A percentile compares a stretch with the other conserved stretches of the same genome.
These are phyloP conservation scores for Epicoccum nigrum DNA, from an alignment of 2,329 filamentous ascomycete genomes.

Conservation along the genomic window DNA sequence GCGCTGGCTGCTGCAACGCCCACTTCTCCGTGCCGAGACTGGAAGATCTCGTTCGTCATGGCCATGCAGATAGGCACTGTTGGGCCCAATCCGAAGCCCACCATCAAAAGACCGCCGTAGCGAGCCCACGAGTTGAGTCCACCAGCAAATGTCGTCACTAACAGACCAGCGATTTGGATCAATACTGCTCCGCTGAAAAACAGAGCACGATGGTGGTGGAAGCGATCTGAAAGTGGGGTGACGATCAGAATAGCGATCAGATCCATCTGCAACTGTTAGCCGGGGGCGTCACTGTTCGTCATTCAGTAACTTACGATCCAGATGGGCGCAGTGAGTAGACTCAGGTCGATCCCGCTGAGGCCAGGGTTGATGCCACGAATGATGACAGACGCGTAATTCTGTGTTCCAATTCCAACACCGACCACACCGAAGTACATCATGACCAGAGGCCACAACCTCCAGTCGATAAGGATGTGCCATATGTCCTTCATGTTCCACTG, in stretches of 20 bases:
- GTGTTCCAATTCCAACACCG: conserved; percentile 87
- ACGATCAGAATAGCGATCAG: conserved; percentile 84
- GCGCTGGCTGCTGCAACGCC: conserved; percentile 86
- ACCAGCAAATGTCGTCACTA: conserved; percentile 77
- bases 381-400: conserved; percentile 86
- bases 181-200: conserved; percentile 80
- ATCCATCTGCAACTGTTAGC: conserved; percentile 68
- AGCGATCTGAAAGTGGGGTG: conserved; percentile 85
- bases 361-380: conserved; percentile 77
- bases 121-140: conserved; percentile 75
- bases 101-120: conserved; percentile 86
- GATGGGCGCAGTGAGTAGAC: conserved; percentile 85
- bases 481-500: conserved; percentile 78
- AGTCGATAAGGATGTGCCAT: conserved; percentile 74
- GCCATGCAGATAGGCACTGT: conserved; percentile 94
- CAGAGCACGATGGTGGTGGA: conserved; percentile 77
- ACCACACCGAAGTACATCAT: conserved; percentile 97
- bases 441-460: conserved; percentile 84
- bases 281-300: neutral
- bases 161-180: conserved; percentile 81
- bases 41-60: conserved; percentile 91
- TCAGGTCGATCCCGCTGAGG: conserved; percentile 76
- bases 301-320: conserved; percentile 73
- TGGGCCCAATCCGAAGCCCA: conserved; percentile 87
- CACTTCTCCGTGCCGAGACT: conserved; percentile 85